Base-by-base conservation (phyloP, 192 early-diverging fungal genomes). In the Coemansia reversa region DNA sequence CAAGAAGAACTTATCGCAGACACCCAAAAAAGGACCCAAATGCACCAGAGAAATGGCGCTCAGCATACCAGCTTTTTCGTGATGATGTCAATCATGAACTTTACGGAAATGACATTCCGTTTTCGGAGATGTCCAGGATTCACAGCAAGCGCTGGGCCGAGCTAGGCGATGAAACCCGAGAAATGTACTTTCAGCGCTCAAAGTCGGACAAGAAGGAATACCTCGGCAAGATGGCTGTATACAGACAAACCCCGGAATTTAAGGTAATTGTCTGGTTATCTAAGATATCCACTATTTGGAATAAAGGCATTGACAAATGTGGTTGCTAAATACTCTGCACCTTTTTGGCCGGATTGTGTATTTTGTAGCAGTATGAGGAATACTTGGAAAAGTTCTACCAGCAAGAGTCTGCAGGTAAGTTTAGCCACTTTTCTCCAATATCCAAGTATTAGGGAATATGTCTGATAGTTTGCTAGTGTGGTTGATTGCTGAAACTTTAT, bases 21-120 rank as follows among this genome's bases (percentile, higher is more conserved):
- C 79, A 81, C 23, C 79, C 79, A 11, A 81, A 81, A 23, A 81
- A 81, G 45, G 79, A 81, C 19, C 65, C 64, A 2, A 75, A 76
- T 23, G 79, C 74, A 4, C 79, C 79, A 7, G 79, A 75, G 32
- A 81, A 81, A 54, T 81, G 79, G 79, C 50, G 70, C 25, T 81
- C 79, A 11, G 79, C 79, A 8, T 81, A 81, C 62, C 79, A 81
- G 70, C 56, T 81, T n/a, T 81, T 81, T 35, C 69, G 79, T 7
- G 79, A 81, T 45, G 79, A 81, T 22, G 66, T 81, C 12, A 76
- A 81, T 55, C 73, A 67, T 11, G 79, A 81, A 59, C 61, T 81
- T 11, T 66, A 69, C 2, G 79, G 74, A 0, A 69, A 67, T 33
- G 70, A 76, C 5, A 72, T 81, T 51, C 69, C 65, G 9, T 81